Conservation (phyloP, 345 rosid genomes). For the Aurinia saxatilis region DNA sequence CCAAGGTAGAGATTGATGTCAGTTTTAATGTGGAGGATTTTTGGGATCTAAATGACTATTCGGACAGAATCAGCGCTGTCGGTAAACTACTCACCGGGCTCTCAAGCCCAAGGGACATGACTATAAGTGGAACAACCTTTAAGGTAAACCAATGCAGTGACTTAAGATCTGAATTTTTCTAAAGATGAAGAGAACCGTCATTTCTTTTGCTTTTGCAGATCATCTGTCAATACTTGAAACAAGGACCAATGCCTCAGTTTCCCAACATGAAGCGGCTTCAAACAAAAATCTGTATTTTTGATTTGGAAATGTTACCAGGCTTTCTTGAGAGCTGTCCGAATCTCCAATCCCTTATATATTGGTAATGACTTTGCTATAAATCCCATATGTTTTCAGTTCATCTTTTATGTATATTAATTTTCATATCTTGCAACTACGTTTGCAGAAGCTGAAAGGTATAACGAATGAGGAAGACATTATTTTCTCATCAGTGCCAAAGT, state of each 20-base stretch:
- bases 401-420: too few relatives aligned
- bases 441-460: background rate
- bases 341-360: background rate
- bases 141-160: background rate
- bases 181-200: background rate
- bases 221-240: background rate
- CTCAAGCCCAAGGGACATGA: background rate
- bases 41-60: background rate
- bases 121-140: background rate
- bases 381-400: background rate
- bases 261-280: background rate
- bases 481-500: background rate
- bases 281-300: background rate
- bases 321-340: slow-evolving; percentile 8
- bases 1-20: background rate
- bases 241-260: background rate
- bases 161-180: background rate
- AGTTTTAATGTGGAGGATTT: background rate
- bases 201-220: background rate
- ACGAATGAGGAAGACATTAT: background rate
- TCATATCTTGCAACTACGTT: too few relatives aligned
- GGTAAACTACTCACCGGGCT: background rate
- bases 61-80: background rate
- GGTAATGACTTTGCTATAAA: background rate
- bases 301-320: background rate